A percentile compares a stretch with the other conserved stretches of the same genome.
Conservation (phyloP, 345 rosid genomes). For the Durio zibethinus region DNA sequence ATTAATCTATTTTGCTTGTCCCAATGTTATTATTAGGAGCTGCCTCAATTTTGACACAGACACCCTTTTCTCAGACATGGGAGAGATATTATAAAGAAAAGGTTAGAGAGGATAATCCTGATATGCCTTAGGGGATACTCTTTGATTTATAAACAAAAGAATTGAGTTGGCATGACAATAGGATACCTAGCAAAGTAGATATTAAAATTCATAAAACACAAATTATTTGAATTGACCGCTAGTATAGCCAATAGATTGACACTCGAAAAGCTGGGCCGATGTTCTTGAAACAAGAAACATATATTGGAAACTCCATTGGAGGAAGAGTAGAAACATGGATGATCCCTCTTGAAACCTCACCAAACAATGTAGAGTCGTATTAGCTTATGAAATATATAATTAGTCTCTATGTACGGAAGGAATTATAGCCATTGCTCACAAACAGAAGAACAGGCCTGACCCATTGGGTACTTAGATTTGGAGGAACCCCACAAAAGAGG, state of each 20-base stretch:
- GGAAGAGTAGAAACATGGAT: neutral
- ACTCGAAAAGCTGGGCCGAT: conserved; percentile 17
- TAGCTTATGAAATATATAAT: neutral
- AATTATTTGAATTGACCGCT: conserved; percentile 13
- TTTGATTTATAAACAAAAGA: conserved; percentile 10
- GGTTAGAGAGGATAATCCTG: neutral
- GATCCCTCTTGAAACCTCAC: neutral
- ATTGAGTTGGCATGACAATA: conserved; percentile 27
- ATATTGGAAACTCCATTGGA: conserved; percentile 14
- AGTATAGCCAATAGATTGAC: neutral
- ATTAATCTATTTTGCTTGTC: conserved; percentile 8
- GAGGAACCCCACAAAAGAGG: conserved; percentile 28
- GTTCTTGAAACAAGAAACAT: conserved; percentile 20
- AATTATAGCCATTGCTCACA: conserved; percentile 19
- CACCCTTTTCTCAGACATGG: conserved; percentile 41
- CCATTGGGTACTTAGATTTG: conserved; percentile 34
- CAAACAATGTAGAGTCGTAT: neutral
- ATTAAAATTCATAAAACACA: conserved; percentile 10
- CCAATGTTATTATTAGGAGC: neutral
- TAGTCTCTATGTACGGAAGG: conserved; percentile 14
- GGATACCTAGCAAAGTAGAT: conserved; percentile 1
- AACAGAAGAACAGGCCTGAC: conserved; percentile 16
- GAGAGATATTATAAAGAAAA: neutral
- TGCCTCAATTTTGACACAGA: conserved; percentile 30
- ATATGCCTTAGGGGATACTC: conserved; percentile 12